Evolutionary conservation across 768 basidiomycete genomes (phyloP).

Genomic region (Boletus bicolor): DNA sequence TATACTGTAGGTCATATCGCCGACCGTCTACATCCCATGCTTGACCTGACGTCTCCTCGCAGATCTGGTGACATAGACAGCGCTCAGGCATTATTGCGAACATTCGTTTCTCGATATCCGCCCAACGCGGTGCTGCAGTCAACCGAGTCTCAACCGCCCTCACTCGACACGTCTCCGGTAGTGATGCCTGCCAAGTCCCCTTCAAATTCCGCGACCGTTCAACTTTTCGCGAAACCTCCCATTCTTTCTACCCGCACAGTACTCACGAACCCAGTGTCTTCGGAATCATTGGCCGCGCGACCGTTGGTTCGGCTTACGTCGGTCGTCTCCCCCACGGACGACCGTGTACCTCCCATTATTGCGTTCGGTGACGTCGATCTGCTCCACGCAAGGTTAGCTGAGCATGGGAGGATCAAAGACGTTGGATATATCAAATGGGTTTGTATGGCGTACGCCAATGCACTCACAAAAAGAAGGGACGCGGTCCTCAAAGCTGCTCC

Average conservation of each 20-base stretch:
- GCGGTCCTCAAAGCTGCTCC: conserved; percentile 23
- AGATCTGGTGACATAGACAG: conserved; percentile 51
- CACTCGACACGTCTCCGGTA: neutral
- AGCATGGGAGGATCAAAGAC: conserved; percentile 38
- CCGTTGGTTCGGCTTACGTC: conserved; percentile 74
- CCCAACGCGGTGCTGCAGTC: conserved; percentile 47
- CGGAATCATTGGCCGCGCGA: conserved; percentile 34
- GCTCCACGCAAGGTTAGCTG: conserved; percentile 72
- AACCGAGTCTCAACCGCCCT: conserved; percentile 3
- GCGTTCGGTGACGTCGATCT: conserved; percentile 75
- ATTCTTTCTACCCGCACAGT: conserved; percentile 58
- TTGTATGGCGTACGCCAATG: conserved; percentile 69
- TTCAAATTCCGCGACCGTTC: conserved; percentile 5
- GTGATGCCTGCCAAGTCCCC: neutral
- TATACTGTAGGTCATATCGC: conserved; percentile 48
- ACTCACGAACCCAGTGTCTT: conserved; percentile 34
- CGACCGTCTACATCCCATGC: neutral
- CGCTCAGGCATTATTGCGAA: conserved; percentile 54
- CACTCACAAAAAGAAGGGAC: conserved; percentile 59
- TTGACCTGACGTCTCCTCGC: neutral
- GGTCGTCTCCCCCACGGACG: conserved; percentile 60
- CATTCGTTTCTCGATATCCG: conserved; percentile 65
- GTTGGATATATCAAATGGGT: conserved; percentile 72
- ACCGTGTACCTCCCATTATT: conserved; percentile 75
- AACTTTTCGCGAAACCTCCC: conserved; percentile 38